Evolutionary conservation across 345 rosid species (phyloP).

Genomic region (Euphorbia peplus): DNA sequence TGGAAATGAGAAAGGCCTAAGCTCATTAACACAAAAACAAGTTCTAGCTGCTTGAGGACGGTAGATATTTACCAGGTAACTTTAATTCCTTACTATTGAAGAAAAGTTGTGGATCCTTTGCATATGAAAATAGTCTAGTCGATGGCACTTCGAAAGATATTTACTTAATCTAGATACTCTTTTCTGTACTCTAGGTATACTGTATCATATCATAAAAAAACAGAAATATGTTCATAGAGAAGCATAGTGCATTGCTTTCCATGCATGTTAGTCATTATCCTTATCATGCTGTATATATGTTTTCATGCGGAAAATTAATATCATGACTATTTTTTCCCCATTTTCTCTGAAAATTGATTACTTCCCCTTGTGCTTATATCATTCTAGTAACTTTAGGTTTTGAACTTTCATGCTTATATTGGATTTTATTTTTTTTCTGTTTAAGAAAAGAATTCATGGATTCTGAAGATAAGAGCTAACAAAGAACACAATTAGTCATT

Average conservation of each 20-base stretch:
- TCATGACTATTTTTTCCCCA: neutral
- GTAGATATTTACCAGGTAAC: slow-evolving; percentile 2
- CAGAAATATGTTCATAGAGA: neutral
- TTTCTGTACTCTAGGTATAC: neutral
- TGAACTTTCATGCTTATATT: neutral
- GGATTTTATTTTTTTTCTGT: neutral
- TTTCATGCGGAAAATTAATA: neutral
- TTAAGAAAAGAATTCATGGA: neutral
- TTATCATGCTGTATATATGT: neutral
- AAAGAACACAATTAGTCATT: neutral
- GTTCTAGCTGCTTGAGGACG: neutral
- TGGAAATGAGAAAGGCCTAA: slow-evolving; percentile 1
- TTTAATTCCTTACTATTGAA: neutral
- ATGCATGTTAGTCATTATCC: neutral
- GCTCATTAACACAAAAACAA: neutral
- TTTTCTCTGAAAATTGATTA: neutral
- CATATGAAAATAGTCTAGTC: neutral
- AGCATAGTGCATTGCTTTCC: neutral
- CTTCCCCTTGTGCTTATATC: neutral
- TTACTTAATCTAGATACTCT: neutral
- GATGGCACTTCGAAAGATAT: neutral
- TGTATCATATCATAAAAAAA: neutral
- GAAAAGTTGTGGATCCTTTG: slow-evolving; percentile 3
- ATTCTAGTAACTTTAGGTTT: neutral
- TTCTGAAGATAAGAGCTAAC: neutral